Base-by-base conservation (phyloP, 2,329 filamentous ascomycete species). In the Fusarium sp. region DNA sequence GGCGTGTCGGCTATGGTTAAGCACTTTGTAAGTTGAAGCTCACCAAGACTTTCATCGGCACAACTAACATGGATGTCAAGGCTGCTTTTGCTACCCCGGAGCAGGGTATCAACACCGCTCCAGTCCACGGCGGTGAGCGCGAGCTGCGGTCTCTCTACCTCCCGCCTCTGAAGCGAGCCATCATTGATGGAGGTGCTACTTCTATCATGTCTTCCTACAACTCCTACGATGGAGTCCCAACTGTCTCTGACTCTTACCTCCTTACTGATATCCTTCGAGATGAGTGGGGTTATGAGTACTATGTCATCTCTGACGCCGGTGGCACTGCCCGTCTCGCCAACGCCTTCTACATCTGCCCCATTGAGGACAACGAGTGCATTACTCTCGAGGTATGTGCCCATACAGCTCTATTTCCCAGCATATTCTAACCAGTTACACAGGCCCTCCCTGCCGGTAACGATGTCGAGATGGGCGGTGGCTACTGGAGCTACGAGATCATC, bases 171-270 rank as follows among this genome's bases (percentile, higher is more conserved):
- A 92, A 93, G 80, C 87, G 91, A 18, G 88, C 92, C 14, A 94
- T 94, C 69, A 89, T 94, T 37, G 93, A 94, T 76, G 91, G 84
- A 11, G 91, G 88, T 13, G 93, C 91, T 3, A 91, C 87, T 77
- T 87, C 88, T 45, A 89, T 94, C 74, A 95, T 95, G 93, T 90
- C 91, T 34, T 89, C 93, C 0, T 95, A 95, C 78, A 90, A 93
- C 77, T 90, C 91, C 62, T 93, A 94, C 72, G 93, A 95, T 72
- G 93, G 93, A 2, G 85, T 93, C 16, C 92, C 93, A 1, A 87
- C 89, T 0, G 89, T 93, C 59, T 88, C 92, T 2, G 89, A 93
- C 78, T 85, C 89, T 62, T 89, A 92, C 68, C 85, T 91, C 5
- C 85, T 94, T 47, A 93, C 91, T 1, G 88, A 92, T 20, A 93